These are phyloP conservation scores for Maudiozyma saulgeensis DNA, from an alignment of 805 yeast species.

Conservation along the genomic window DNA sequence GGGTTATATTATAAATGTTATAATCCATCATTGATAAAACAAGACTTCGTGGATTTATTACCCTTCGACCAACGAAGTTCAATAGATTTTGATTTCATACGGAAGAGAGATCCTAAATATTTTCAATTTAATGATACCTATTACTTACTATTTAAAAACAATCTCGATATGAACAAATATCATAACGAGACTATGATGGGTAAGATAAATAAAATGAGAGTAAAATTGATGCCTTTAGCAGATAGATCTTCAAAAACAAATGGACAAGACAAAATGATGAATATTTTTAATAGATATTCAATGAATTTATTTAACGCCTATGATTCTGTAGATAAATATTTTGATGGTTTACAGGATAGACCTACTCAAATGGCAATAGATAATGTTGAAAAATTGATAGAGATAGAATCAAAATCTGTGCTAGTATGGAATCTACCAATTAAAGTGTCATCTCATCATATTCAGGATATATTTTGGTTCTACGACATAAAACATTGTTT, in stretches of 20 bases:
- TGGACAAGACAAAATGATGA: not conserved
- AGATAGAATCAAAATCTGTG: constrained; percentile 17
- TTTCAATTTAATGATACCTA: constrained; percentile 25
- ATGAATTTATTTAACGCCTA: constrained; percentile 17
- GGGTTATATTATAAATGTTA: constrained; percentile 10
- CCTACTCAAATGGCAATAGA: not conserved
- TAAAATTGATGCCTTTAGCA: constrained; percentile 8
- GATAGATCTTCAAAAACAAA: not conserved
- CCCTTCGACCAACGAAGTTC: constrained; percentile 6
- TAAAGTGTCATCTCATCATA: constrained; percentile 8
- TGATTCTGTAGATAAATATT: constrained; percentile 13
- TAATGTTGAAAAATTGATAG: constrained; percentile 3
- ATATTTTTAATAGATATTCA: constrained; percentile 2
- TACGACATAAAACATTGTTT: constrained; percentile 25
- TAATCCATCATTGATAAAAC: constrained; percentile 15
- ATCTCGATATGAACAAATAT: constrained; percentile 10
- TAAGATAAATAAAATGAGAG: constrained; percentile 14
- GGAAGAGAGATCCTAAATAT: constrained; percentile 21
- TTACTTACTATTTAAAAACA: constrained; percentile 15
- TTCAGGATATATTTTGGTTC: constrained; percentile 22
- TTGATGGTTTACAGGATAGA: not conserved
- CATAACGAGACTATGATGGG: constrained; percentile 8
- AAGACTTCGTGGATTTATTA: constrained; percentile 14
- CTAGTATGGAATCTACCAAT: constrained; percentile 26
- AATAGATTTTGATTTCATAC: constrained; percentile 10